Percentiles rank a stretch among this genome's conserved stretches.
These are phyloP conservation scores for Pezicula carpinea DNA, from an alignment of 2,329 filamentous ascomycete genomes.

Conservation along the genomic window DNA sequence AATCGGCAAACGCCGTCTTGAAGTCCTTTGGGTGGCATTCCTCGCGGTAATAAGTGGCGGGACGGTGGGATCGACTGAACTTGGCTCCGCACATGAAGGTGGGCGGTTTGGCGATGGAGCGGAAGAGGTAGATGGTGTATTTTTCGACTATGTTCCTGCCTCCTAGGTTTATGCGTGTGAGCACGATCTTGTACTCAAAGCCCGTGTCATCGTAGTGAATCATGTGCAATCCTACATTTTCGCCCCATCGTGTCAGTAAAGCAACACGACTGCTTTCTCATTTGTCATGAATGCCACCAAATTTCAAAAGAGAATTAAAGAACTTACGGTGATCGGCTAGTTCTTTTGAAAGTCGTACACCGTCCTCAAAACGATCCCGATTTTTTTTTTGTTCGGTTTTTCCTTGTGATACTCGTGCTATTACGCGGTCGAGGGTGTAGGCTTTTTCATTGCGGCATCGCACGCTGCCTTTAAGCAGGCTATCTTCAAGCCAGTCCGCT, in stretches of 20 bases:
- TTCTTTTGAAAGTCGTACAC: slow-evolving; percentile 31
- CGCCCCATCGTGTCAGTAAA: not conserved
- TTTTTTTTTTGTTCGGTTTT: slow-evolving; percentile 35
- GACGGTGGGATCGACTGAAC: slow-evolving; percentile 30
- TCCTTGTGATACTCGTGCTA: slow-evolving; percentile 22
- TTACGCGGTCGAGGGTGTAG: slow-evolving; percentile 19
- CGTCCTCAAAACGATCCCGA: slow-evolving; percentile 28
- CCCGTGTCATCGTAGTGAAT: slow-evolving; percentile 58
- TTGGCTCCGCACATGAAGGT: slow-evolving; percentile 58
- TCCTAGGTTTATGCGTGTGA: slow-evolving; percentile 48
- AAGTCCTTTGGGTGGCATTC: slow-evolving; percentile 38
- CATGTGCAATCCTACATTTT: slow-evolving; percentile 38
- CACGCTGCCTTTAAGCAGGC: slow-evolving; percentile 28
- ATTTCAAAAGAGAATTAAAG: not conserved
- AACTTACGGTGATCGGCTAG: slow-evolving; percentile 47
- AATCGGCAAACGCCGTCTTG: slow-evolving; percentile 41
- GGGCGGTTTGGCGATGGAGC: slow-evolving; percentile 54
- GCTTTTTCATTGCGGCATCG: slow-evolving; percentile 2
- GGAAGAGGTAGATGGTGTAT: slow-evolving; percentile 58
- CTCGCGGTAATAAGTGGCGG: slow-evolving; percentile 30
- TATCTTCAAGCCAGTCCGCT: slow-evolving; percentile 42
- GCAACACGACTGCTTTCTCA: too few species aligned
- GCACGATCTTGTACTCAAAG: slow-evolving; percentile 59
- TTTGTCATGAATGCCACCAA: too few species aligned
- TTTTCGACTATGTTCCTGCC: slow-evolving; percentile 49